Percentiles rank a stretch among this genome's conserved stretches.
Conservation (phyloP, 495 filamentous ascomycete species). For the Penicillium verhagenii region DNA sequence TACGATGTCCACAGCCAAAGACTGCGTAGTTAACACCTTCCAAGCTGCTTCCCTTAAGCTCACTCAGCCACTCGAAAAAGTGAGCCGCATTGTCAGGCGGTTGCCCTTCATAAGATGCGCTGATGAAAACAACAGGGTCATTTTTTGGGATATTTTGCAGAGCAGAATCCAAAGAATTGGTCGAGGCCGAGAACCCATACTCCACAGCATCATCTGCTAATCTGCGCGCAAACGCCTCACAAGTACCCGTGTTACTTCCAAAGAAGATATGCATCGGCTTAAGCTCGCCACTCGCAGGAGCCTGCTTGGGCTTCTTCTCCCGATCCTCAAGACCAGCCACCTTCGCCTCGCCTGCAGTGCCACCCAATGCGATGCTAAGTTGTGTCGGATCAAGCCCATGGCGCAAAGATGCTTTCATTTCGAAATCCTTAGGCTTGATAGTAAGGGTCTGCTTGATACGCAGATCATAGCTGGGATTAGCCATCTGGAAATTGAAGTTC, state of each 20-base stretch:
- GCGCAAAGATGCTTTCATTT: constrained; percentile 63
- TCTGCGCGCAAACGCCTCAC: constrained; percentile 64
- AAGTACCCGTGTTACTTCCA: constrained; percentile 75
- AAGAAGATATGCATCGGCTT: constrained; percentile 65
- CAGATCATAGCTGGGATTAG: constrained; percentile 54
- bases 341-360: constrained; percentile 13
- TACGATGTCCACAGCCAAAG: constrained; percentile 52
- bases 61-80: constrained; percentile 65
- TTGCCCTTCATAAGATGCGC: constrained; percentile 72
- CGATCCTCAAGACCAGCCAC: constrained; percentile 17
- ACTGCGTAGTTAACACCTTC: constrained; percentile 60
- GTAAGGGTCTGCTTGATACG: constrained; percentile 70
- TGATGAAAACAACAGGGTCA: constrained; percentile 64
- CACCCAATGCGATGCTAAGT: constrained; percentile 52
- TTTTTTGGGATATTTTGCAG: constrained; percentile 59
- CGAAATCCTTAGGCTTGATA: constrained; percentile 73
- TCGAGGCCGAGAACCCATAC: constrained; percentile 57
- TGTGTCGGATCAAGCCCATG: constrained; percentile 56
- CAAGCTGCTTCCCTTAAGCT: constrained; percentile 48
- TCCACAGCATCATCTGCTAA: constrained; percentile 56
- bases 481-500: constrained; percentile 60
- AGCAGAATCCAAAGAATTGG: constrained; percentile 60
- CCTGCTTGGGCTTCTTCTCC: constrained; percentile 22
- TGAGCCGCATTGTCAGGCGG: constrained; percentile 71
- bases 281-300: constrained; percentile 17